Conservation (phyloP, 2,329 filamentous ascomycete genomes). For the Beauveria rudraprayagi region DNA sequence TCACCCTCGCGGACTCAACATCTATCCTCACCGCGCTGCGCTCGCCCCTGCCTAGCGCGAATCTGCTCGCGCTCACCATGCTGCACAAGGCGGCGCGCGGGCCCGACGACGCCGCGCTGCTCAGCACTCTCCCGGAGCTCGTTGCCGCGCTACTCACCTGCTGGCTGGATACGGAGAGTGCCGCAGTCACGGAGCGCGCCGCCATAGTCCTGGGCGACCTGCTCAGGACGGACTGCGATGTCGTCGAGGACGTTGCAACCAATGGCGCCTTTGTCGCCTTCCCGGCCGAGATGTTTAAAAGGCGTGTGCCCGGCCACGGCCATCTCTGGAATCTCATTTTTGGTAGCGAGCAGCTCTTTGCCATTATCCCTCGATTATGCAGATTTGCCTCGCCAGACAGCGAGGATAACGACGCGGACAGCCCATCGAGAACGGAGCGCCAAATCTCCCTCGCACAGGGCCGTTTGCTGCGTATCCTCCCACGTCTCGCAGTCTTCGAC, state of each 20-base stretch:
- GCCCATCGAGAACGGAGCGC: conserved; percentile 16
- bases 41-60: conserved; percentile 47
- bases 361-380: conserved; percentile 32
- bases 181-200: conserved; percentile 35
- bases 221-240: conserved; percentile 46
- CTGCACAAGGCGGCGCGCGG: conserved; percentile 45
- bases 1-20: conserved; percentile 43
- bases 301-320: conserved; percentile 39
- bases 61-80: conserved; percentile 49
- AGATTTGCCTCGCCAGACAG: conserved; percentile 18
- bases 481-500: conserved; percentile 41
- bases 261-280: conserved; percentile 18
- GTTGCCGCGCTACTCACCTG: conserved; percentile 39
- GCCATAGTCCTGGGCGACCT: conserved; percentile 43
- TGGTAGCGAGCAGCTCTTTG: conserved; percentile 34
- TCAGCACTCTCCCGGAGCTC: conserved; percentile 41
- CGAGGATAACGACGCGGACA: conserved; percentile 15
- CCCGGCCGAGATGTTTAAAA: conserved; percentile 29
- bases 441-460: conserved; percentile 45
- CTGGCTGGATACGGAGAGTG: conserved; percentile 26
- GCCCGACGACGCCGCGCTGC: conserved; percentile 40
- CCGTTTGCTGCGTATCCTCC: conserved; percentile 43
- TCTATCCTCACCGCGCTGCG: conserved; percentile 43
- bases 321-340: conserved; percentile 48
- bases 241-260: conserved; percentile 19